Evolutionary conservation across 2,329 filamentous ascomycete species (phyloP), one percentile per base, ranked within the genome.

Genomic region (Camillea tinctor): DNA sequence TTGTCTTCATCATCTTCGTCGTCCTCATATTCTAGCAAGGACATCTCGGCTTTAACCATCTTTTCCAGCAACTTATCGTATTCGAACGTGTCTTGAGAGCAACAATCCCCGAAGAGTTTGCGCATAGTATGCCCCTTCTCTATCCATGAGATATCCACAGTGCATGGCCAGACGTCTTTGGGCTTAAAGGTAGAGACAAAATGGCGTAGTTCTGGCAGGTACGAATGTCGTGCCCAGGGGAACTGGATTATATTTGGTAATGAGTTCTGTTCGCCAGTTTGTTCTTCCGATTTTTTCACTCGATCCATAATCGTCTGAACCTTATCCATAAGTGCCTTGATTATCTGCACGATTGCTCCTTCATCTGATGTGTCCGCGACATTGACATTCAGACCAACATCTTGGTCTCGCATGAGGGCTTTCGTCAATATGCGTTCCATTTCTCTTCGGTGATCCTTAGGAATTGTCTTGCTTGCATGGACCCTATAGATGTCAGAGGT

Each of bases 191-290:
- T 79, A 2, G 79, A 72, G 1, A 97, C 80, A 0, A 97, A 77
- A 56, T 86, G 76, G 64, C 91, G 89, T 2, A 96, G 82, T 72
- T 97, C 94, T 0, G 80, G 78, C 61, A 95, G 94, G 0, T 92
- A 96, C 0, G 94, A 96, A 73, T 98, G 94, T 1, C 94, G 85
- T 0, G 94, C 94, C 70, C 93, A 97, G 0, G 93, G 91, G 66
- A 97, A 97, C 0, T 72, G 76, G 2, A 88, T 84, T 0, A 69
- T 69, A 13, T 67, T 76, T 0, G 81, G 76, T 1, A 84, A 69
- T 0, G 40, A 9, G 1, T 59, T 58, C 1, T 51, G 3, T 19
- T 55, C 36, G 1, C 52, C 22, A 6, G 8, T 30, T 6, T 15
- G 17, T 15, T 54, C 52, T 13, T 58, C 53, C 21, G 36, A 11